These are phyloP conservation scores for Darksidea phi DNA, from an alignment of 495 filamentous ascomycete species.

Conservation along the genomic window DNA sequence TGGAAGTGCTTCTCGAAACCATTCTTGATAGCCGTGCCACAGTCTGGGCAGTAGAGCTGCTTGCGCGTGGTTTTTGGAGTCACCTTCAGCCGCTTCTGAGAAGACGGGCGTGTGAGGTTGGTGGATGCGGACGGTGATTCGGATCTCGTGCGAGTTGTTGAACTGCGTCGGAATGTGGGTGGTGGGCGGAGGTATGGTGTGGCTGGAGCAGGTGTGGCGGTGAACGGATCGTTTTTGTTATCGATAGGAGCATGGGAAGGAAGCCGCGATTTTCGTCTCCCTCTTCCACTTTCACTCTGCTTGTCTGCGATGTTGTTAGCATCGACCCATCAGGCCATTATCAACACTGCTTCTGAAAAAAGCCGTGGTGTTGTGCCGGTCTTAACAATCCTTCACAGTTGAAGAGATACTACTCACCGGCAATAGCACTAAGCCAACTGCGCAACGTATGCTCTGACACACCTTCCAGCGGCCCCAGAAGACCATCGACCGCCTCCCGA, in stretches of 20 bases:
- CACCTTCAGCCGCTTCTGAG: neutral
- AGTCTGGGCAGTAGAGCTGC: conserved; percentile 1
- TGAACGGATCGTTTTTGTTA: neutral
- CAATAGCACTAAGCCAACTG: neutral
- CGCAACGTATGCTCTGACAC: neutral
- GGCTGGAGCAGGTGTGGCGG: neutral
- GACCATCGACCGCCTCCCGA: neutral
- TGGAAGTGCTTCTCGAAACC: conserved; percentile 1
- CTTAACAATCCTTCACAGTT: too few species aligned
- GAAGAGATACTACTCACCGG: neutral
- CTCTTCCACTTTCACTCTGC: neutral
- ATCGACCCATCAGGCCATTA: too few species aligned
- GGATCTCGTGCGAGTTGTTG: neutral
- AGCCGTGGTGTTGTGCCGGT: too few species aligned
- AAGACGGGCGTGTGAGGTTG: neutral
- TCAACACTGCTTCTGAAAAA: too few species aligned
- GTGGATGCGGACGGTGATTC: neutral
- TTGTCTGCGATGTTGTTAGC: neutral
- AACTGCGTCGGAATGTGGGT: neutral
- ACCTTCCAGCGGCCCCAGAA: neutral
- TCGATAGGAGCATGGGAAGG: neutral
- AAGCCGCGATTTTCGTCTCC: neutral
- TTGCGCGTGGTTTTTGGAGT: neutral
- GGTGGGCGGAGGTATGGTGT: neutral
- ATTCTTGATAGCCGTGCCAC: neutral